Evolutionary conservation across 306 rosid genomes (phyloP), one percentile per base, ranked within the genome.

Genomic region (Cucurbita maxima): DNA sequence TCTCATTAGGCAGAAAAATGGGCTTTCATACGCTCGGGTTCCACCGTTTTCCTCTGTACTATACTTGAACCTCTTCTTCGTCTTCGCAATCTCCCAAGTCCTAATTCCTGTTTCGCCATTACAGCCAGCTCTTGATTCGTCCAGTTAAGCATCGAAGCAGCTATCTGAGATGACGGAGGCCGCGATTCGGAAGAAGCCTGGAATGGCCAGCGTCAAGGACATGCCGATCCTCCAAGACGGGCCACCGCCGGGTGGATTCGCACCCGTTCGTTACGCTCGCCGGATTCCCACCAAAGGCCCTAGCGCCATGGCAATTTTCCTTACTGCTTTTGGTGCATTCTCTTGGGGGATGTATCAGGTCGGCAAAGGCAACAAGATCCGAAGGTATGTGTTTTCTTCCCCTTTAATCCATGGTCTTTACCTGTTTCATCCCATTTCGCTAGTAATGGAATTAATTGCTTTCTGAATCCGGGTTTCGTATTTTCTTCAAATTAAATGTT

Each of bases 331-430:
- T 59, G 96, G 96, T 40, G 81, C 84, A 51, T 95, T 91, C 86
- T 91, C 99, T 7, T 95, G 92, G 92, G 99, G 99, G 74, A 91
- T 95, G 99, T 95, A 95, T 82, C 88, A 89, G 87, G 97, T 95
- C 47, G 99, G 99, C 54, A 82, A 89, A 86, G 99, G 99, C 70
- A 95, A 95, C 87, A 84, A 91, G 90, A 86, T 84, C 91, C 96
- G 99, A 75, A 89, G 97, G 99, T 87, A 5, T 22, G 75, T 1
- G 11, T 55, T 60, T 67, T 50, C 43, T 20, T 18, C 34, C 8
- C 36, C 12, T 11, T 40, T 68, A 2, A 2, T 38, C 55, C 50
- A 60, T 60, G 11, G 44, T 36, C 12, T 6, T 59, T 34, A 7
- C 20, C 44, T 59, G 2, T 6, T 59, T 34, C 38, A 13, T 59